Conservation (phyloP, 176 grass and related monocot genomes). For the Aegilops umbellulata region DNA sequence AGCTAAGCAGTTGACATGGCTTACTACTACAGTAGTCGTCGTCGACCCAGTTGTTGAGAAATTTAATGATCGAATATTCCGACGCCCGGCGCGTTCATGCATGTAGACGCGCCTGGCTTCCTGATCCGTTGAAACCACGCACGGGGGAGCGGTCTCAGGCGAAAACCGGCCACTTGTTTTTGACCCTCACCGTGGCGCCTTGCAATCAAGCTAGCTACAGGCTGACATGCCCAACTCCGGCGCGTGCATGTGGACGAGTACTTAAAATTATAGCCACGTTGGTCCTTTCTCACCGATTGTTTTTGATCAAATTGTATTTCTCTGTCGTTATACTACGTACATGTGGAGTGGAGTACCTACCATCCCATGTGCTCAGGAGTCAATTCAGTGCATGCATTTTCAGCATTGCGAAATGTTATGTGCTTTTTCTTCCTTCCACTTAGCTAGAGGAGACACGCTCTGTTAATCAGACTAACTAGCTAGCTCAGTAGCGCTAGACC, state of each 20-base stretch:
- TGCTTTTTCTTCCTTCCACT: too few relatives aligned
- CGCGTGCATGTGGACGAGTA: background rate
- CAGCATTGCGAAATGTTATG: background rate
- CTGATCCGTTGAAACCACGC: conserved; percentile 15
- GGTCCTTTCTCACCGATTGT: background rate
- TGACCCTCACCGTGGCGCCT: background rate
- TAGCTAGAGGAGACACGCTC: background rate
- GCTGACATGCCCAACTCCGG: background rate
- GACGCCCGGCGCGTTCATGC: background rate
- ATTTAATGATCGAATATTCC: conserved; percentile 10
- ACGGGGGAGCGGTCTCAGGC: background rate
- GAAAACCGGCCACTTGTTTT: conserved; percentile 26
- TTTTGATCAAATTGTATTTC: background rate
- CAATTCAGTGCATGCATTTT: background rate
- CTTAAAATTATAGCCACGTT: background rate
- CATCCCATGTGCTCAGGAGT: background rate
- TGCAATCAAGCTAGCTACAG: background rate
- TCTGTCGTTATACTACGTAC: background rate
- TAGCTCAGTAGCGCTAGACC: too few relatives aligned
- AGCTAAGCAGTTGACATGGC: conserved; percentile 2
- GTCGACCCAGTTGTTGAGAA: background rate
- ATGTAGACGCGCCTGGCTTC: background rate
- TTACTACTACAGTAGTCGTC: background rate
- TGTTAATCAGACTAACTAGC: background rate
- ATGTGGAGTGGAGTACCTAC: background rate